Evolutionary conservation across 108 stramenopile genomes (phyloP).

Genomic region (Discostella pseudostelligera): DNA sequence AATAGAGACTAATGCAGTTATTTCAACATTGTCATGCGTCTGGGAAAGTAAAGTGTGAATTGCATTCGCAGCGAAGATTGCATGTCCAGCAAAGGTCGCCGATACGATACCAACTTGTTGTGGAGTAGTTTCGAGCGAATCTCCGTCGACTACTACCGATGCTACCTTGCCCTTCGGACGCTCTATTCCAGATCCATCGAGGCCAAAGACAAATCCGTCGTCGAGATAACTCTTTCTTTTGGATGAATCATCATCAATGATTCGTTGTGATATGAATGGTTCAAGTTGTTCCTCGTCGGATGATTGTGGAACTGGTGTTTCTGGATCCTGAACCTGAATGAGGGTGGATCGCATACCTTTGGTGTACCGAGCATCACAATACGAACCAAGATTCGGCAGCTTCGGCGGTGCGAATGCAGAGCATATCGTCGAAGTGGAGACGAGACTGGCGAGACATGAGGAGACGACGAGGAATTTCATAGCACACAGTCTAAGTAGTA

Average conservation of each 20-base stretch:
- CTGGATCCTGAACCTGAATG: constrained; percentile 6
- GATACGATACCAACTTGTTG: constrained; percentile 61
- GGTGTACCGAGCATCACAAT: neutral
- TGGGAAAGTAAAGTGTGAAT: constrained; percentile 32
- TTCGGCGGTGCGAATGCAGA: constrained; percentile 11
- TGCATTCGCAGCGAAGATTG: constrained; percentile 45
- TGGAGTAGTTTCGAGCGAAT: constrained; percentile 67
- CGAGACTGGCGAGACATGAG: neutral
- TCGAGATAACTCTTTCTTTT: constrained; percentile 50
- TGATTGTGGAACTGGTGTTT: constrained; percentile 1
- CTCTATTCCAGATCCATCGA: constrained; percentile 76
- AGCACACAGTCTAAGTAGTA: no score
- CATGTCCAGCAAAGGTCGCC: constrained; percentile 61
- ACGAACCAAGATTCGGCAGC: neutral
- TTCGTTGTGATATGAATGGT: constrained; percentile 4
- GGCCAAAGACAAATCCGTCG: constrained; percentile 83
- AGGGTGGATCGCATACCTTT: constrained; percentile 6
- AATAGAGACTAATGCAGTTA: constrained; percentile 35
- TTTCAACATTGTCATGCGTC: constrained; percentile 34
- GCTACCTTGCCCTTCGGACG: constrained; percentile 72
- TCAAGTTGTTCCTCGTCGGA: constrained; percentile 12
- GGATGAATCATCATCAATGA: neutral
- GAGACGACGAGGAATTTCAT: constrained; percentile 12
- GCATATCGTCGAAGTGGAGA: constrained; percentile 2
- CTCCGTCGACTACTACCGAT: constrained; percentile 71